phyloP scores from a whole-genome alignment of 2,329 filamentous ascomycete species.

The Monilinia polystroma region DNA sequence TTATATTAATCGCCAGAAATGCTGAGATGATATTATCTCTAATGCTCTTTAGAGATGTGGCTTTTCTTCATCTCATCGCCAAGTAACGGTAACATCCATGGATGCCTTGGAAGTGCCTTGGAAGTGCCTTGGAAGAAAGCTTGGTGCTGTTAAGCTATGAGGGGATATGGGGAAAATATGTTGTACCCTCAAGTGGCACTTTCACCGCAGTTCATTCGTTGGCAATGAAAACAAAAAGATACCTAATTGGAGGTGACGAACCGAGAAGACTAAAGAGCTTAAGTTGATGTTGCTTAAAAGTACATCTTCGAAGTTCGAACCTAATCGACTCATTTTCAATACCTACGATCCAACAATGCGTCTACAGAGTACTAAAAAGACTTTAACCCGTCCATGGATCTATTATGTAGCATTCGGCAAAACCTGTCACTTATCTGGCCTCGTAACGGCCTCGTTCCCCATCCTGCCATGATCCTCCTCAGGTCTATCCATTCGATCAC shows the following conservation, averaged over 20 bases:
- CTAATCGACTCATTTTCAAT: no score
- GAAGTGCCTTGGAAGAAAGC: constrained; percentile 18
- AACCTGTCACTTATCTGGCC: not conserved
- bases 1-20: not conserved
- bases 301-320: no score
- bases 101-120: constrained; percentile 17
- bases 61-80: constrained; percentile 19
- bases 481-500: no score
- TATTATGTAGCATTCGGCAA: not conserved
- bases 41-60: not conserved
- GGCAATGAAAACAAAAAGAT: not conserved
- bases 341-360: no score
- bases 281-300: not conserved
- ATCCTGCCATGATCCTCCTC: no score
- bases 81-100: constrained; percentile 9
- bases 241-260: not conserved
- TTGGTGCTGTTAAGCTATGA: constrained; percentile 21
- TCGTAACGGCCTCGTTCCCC: not conserved
- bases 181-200: not conserved
- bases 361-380: no score
- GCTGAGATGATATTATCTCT: not conserved
- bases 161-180: not conserved
- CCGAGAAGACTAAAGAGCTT: not conserved
- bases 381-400: no score
- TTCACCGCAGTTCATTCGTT: not conserved